phyloP scores from a whole-genome alignment of 768 basidiomycete genomes.

The Leccinum fibrillosum region DNA sequence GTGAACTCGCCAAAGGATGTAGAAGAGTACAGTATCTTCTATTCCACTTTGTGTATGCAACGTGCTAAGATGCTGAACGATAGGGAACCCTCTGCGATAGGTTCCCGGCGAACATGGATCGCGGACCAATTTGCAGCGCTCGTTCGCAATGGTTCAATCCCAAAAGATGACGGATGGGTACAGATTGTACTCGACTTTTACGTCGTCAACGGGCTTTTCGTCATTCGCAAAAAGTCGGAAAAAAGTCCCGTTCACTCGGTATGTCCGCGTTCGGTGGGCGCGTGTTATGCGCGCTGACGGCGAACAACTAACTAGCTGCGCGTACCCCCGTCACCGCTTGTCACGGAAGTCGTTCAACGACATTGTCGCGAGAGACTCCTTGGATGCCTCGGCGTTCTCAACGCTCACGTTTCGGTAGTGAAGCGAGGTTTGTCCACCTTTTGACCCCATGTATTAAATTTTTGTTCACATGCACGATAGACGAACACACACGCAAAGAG shows the following conservation, averaged over 20 bases:
- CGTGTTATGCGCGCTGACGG: neutral
- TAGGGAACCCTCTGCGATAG: constrained; percentile 47
- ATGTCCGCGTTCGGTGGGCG: constrained; percentile 26
- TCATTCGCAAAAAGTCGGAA: constrained; percentile 66
- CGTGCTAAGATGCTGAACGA: constrained; percentile 12
- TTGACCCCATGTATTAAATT: neutral
- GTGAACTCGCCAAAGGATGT: constrained; percentile 46
- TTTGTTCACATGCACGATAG: constrained; percentile 12
- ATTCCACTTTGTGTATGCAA: constrained; percentile 1
- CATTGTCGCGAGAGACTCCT: constrained; percentile 70
- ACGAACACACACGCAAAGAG: constrained; percentile 52
- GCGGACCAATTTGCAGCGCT: constrained; percentile 81
- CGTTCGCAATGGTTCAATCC: constrained; percentile 74
- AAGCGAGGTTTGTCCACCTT: constrained; percentile 44
- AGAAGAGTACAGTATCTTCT: constrained; percentile 37
- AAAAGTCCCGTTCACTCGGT: constrained; percentile 62
- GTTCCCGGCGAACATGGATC: constrained; percentile 72
- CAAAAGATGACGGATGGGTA: constrained; percentile 79
- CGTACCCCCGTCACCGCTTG: constrained; percentile 55
- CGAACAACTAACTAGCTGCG: constrained; percentile 43
- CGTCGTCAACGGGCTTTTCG: constrained; percentile 75
- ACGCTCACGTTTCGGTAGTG: constrained; percentile 47
- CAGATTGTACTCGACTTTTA: constrained; percentile 77
- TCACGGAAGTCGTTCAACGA: constrained; percentile 70
- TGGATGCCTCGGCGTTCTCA: constrained; percentile 71